Percentiles rank a stretch among this genome's conserved stretches.
phyloP scores from a whole-genome alignment of 768 basidiomycete species.

The Glaciozyma antarctica region DNA sequence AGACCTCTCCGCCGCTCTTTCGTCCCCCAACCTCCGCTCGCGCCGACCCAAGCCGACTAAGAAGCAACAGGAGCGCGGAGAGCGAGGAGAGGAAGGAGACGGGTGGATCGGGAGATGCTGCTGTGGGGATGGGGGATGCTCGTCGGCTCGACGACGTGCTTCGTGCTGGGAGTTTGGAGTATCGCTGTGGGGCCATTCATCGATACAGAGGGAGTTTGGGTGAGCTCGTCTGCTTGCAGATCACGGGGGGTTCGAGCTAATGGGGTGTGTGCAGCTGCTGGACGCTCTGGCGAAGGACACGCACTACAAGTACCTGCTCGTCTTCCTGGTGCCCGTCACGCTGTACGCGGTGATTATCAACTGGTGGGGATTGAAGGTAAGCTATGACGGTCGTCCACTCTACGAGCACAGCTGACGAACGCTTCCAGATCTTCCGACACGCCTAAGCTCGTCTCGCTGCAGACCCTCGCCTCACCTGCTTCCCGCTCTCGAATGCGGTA shows the following conservation, averaged over 20 bases:
- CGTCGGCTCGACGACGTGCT: background rate
- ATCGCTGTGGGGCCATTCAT: conserved; percentile 15
- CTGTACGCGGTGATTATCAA: conserved; percentile 92
- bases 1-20: background rate
- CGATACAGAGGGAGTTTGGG: background rate
- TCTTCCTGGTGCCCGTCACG: conserved; percentile 69
- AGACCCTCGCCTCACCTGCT: no score
- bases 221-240: background rate
- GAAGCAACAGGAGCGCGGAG: background rate
- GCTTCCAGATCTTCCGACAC: conserved; percentile 27
- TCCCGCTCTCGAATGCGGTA: no score
- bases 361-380: conserved; percentile 62
- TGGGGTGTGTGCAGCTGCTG: conserved; percentile 46
- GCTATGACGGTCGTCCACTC: background rate
- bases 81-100: background rate
- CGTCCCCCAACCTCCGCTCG: background rate
- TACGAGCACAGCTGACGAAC: background rate
- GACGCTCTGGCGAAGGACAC: conserved; percentile 58
- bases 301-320: conserved; percentile 80
- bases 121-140: conserved; percentile 15
- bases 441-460: conserved; percentile 3
- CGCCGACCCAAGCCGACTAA: background rate
- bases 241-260: background rate
- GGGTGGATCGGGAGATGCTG: conserved; percentile 8
- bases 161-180: conserved; percentile 21